A percentile compares a stretch with the other conserved stretches of the same genome.
Conservation (phyloP, 179 eudicot genomes). For the Beta lomatogona region DNA sequence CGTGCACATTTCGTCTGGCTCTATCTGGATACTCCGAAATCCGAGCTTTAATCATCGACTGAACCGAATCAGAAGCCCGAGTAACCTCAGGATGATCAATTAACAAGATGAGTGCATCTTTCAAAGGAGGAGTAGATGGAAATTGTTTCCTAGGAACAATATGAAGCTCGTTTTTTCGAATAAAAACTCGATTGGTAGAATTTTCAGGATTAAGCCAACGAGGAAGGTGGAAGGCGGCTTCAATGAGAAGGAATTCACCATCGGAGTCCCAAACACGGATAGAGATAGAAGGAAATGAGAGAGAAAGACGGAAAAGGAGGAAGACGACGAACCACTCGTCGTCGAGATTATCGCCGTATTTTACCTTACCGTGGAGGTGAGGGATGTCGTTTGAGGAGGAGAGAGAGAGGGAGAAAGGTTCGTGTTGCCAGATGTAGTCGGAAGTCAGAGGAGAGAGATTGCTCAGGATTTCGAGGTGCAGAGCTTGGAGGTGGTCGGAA, state of each 20-base stretch:
- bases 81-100: constrained; percentile 28
- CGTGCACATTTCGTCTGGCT: constrained; percentile 54
- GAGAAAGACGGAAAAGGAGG: constrained; percentile 57
- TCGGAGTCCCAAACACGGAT: constrained; percentile 69
- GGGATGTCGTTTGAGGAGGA: constrained; percentile 34
- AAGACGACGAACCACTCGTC: constrained; percentile 94
- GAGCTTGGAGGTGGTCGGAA: constrained; percentile 41
- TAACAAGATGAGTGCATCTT: constrained; percentile 45
- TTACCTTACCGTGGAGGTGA: constrained; percentile 73
- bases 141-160: constrained; percentile 39
- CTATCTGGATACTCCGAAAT: constrained; percentile 54
- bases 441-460: constrained; percentile 53
- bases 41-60: constrained; percentile 41
- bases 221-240: constrained; percentile 80
- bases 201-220: constrained; percentile 71
- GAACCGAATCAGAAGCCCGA: constrained; percentile 48
- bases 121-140: constrained; percentile 40
- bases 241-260: constrained; percentile 88
- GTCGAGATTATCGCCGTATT: constrained; percentile 78
- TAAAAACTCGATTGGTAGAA: constrained; percentile 60
- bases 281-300: constrained; percentile 51
- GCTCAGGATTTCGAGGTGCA: constrained; percentile 64
- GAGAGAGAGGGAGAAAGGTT: constrained; percentile 66
- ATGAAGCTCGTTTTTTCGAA: constrained; percentile 49
- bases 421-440: constrained; percentile 77